Conservation (phyloP, 305 asterid species). For the Fraxinus ornus region DNA sequence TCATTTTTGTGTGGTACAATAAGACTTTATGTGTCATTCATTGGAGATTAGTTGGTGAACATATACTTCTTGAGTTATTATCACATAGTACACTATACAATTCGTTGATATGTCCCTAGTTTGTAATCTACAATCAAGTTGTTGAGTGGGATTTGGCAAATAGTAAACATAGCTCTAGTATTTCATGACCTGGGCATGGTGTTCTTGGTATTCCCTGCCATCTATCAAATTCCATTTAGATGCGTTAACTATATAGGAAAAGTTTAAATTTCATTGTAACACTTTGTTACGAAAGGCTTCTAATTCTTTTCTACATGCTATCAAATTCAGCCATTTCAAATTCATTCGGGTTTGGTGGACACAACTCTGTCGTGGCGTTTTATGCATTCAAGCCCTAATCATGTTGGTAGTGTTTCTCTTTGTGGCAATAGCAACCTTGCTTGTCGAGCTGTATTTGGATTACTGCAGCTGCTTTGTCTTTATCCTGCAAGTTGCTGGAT, state of each 20-base stretch:
- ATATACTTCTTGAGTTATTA: too few species aligned
- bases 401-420: not conserved
- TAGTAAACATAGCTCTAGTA: too few species aligned
- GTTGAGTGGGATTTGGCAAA: too few species aligned
- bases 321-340: slow-evolving; percentile 75
- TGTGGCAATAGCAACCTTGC: slow-evolving; percentile 15
- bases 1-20: too few species aligned
- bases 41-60: too few species aligned
- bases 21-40: too few species aligned
- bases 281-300: not conserved
- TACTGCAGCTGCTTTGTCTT: not conserved
- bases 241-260: not conserved
- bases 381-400: slow-evolving; percentile 85
- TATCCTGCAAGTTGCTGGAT: slow-evolving; percentile 1
- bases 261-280: not conserved
- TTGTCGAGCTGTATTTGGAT: not conserved
- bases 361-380: slow-evolving; percentile 90
- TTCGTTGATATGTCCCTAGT: too few species aligned
- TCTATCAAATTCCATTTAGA: not conserved
- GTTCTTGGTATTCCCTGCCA: not conserved
- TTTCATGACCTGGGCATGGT: too few species aligned
- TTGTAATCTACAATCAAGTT: too few species aligned
- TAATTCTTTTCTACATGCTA: slow-evolving; percentile 13
- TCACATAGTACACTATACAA: too few species aligned
- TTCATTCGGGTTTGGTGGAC: slow-evolving; percentile 98